phyloP scores from a whole-genome alignment of 805 yeast species.

The Komagataella populi region DNA sequence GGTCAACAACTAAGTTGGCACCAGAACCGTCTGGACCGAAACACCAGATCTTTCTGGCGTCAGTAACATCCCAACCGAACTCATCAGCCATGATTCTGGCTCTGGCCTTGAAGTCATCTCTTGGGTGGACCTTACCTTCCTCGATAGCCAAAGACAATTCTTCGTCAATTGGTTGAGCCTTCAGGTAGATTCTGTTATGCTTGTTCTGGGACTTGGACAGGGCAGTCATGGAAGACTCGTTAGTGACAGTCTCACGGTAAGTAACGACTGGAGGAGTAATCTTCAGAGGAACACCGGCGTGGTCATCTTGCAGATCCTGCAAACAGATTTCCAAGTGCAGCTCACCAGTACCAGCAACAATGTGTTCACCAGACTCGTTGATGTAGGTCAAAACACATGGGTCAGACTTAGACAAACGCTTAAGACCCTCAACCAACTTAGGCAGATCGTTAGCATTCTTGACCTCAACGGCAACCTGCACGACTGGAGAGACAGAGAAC shows the following conservation, averaged over 20 bases:
- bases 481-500: constrained; percentile 99
- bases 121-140: constrained; percentile 80
- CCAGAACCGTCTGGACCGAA: constrained; percentile 99
- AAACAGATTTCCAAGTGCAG: constrained; percentile 98
- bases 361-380: constrained; percentile 96
- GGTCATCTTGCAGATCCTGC: constrained; percentile 92
- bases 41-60: constrained; percentile 99
- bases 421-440: constrained; percentile 98
- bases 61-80: constrained; percentile 98
- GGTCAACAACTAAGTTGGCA: constrained; percentile 97
- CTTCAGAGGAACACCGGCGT: constrained; percentile 98
- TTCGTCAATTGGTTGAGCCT: constrained; percentile 93
- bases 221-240: constrained; percentile 90
- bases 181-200: constrained; percentile 98
- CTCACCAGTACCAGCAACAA: constrained; percentile 99
- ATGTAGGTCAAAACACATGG: constrained; percentile 91
- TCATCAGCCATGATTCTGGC: constrained; percentile 98
- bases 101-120: constrained; percentile 98
- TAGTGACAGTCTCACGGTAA: constrained; percentile 96
- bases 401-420: constrained; percentile 98
- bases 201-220: constrained; percentile 99
- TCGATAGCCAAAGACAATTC: constrained; percentile 89
- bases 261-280: constrained; percentile 96
- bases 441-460: constrained; percentile 99
- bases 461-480: constrained; percentile 98